A percentile compares a stretch with the other conserved stretches of the same genome.
These are phyloP conservation scores for Narthecium ossifragum DNA, from an alignment of 106 monocot species.

Conservation along the genomic window DNA sequence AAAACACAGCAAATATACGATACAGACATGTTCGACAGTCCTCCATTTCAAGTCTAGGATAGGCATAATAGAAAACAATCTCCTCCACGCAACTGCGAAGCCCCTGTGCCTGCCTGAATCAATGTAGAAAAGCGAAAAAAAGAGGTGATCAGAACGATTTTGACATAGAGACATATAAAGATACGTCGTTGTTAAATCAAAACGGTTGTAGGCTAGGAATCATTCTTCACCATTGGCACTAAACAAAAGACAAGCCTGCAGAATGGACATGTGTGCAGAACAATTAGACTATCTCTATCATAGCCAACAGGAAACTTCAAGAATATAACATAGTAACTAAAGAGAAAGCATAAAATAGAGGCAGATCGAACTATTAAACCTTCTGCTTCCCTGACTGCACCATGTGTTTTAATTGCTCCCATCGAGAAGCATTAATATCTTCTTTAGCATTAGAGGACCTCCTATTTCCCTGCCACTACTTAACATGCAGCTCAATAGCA, in stretches of 20 bases:
- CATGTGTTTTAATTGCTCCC: slow-evolving; percentile 80
- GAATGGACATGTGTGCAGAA: too few species aligned
- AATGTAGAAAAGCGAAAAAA: background rate
- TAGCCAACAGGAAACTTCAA: too few species aligned
- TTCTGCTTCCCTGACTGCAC: slow-evolving; percentile 91
- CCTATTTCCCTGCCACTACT: slow-evolving; percentile 79
- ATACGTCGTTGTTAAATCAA: too few species aligned
- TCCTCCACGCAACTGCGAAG: slow-evolving; percentile 81
- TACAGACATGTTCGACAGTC: slow-evolving; percentile 16
- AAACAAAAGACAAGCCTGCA: too few species aligned
- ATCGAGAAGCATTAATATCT: slow-evolving; percentile 55
- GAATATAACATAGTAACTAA: too few species aligned
- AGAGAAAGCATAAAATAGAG: too few species aligned
- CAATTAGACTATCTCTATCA: too few species aligned
- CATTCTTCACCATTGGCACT: too few species aligned
- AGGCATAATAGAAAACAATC: slow-evolving; percentile 93
- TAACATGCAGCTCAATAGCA: slow-evolving; percentile 60
- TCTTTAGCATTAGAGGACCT: slow-evolving; percentile 56
- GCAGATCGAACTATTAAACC: too few species aligned
- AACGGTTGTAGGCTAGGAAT: too few species aligned
- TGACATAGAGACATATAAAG: too few species aligned
- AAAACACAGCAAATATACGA: slow-evolving; percentile 1
- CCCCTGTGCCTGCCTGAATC: slow-evolving; percentile 45
- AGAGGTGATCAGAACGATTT: too few species aligned
- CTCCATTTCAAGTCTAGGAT: slow-evolving; percentile 95